Evolutionary conservation across 768 basidiomycete species (phyloP), one percentile per base, ranked within the genome.

Genomic region (Suillus spraguei): DNA sequence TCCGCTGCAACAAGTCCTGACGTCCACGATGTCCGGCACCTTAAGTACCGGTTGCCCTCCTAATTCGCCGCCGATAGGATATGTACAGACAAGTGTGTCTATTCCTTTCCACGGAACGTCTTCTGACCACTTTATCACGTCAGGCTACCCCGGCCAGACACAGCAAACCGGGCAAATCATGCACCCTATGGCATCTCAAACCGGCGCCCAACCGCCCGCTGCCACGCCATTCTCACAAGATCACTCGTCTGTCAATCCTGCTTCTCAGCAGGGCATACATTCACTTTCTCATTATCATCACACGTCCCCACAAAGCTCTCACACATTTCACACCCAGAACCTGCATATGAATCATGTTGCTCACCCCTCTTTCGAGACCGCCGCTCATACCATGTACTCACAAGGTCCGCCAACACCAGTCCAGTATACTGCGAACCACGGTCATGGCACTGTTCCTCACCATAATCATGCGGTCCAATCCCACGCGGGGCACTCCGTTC

Each of bases 271-370:
- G 33, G 33, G 33, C 33, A 35, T 9, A 4, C 9, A 35, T 35
- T 9, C 33, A 35, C 5, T 35, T 35, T 35, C 33, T 35, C 33
- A 35, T 9, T 35, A 6, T 35, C 33, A 6, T 35, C 33, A 35
- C 33, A 9, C 33, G 33, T 35, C 33, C 5, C 33, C 33, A 35
- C 33, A 35, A 35, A 35, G 33, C 33, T 35, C 33, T 50, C 16
- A 50, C 17, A 32, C 55, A 17, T 38, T 36, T 56, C 55, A 56
- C 38, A 38, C 55, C 55, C 55, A 56, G 24, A 39, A 1, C 22
- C 55, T 24, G 24, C 24, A 56, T 39, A 39, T 38, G 16, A 38
- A 56, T 20, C 38, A 56, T 56, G 24, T 6, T 20, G 10, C 55
- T 56, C 28, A 56, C 38, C 38, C 55, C 16, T 56, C 55, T 9